Evolutionary conservation across 164 flowering plant species (phyloP).

Genomic region (Cinnamomum micranthum): DNA sequence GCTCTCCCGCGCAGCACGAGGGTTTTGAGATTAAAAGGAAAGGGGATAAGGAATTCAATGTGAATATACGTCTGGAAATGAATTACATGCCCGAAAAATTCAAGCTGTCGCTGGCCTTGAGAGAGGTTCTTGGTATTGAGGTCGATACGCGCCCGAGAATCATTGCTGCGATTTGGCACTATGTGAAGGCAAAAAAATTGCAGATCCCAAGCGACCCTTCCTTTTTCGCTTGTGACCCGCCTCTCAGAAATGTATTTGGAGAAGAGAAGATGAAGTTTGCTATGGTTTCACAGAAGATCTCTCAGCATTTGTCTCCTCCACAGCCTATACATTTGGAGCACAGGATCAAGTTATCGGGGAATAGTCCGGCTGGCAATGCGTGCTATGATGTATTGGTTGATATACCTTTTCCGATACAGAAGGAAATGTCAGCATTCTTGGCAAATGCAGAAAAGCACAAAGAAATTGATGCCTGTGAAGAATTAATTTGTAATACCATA

Average conservation of each 20-base stretch:
- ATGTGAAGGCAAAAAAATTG: slow-evolving; percentile 64
- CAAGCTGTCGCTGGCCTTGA: slow-evolving; percentile 59
- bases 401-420: slow-evolving; percentile 61
- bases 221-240: slow-evolving; percentile 63
- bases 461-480: slow-evolving; percentile 77
- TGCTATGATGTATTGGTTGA: slow-evolving; percentile 84
- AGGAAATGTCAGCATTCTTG: slow-evolving; percentile 67
- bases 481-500: slow-evolving; percentile 56
- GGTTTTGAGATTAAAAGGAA: slow-evolving; percentile 90
- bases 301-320: slow-evolving; percentile 63
- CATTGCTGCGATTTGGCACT: slow-evolving; percentile 81
- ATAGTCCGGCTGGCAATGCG: slow-evolving; percentile 61
- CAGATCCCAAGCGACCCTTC: slow-evolving; percentile 68
- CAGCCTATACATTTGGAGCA: slow-evolving; percentile 83
- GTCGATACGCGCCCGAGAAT: slow-evolving; percentile 76
- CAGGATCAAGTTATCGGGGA: slow-evolving; percentile 73
- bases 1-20: slow-evolving; percentile 65
- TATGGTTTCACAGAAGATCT: slow-evolving; percentile 57
- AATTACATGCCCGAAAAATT: slow-evolving; percentile 74
- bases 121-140: slow-evolving; percentile 80
- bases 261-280: slow-evolving; percentile 79
- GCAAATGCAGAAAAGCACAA: slow-evolving; percentile 49
- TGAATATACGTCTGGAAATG: slow-evolving; percentile 66
- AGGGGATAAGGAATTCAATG: slow-evolving; percentile 86
- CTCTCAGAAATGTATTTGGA: slow-evolving; percentile 75